These are phyloP conservation scores for Ustilago curta DNA, from an alignment of 1,284 basidiomycete genomes.

Conservation along the genomic window DNA sequence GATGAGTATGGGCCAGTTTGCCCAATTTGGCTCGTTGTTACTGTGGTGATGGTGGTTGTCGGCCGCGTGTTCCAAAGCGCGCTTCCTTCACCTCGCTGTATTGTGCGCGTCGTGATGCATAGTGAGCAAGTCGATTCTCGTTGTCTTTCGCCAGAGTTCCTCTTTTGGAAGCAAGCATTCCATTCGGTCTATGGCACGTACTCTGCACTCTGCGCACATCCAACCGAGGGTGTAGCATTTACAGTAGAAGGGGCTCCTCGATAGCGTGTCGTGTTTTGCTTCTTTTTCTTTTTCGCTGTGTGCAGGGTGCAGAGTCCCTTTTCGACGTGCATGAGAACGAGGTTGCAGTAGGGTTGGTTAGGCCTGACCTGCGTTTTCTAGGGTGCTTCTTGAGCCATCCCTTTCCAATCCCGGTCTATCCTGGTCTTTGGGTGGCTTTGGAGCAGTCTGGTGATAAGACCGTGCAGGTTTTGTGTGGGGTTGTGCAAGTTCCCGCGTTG, in stretches of 20 bases:
- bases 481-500: neutral
- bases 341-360: too few species aligned
- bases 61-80: neutral
- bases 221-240: too few species aligned
- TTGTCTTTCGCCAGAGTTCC: neutral
- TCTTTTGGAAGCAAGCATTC: neutral
- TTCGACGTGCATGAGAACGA: slow-evolving; percentile 1
- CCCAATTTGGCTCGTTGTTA: neutral
- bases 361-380: slow-evolving; percentile 2
- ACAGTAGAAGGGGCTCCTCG: too few species aligned
- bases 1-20: slow-evolving; percentile 1
- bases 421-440: neutral
- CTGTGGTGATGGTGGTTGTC: too few species aligned
- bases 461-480: neutral
- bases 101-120: neutral
- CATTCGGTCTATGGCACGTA: neutral
- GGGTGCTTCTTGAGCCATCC: neutral
- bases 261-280: neutral
- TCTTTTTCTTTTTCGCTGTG: too few species aligned
- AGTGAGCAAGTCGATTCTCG: neutral
- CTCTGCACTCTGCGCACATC: too few species aligned
- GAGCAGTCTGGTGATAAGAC: neutral
- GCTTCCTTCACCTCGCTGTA: neutral
- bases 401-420: slow-evolving; percentile 5
- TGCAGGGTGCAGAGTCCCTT: neutral